Base-by-base conservation (phyloP, 306 rosid species). In the Fragaria vesca region DNA sequence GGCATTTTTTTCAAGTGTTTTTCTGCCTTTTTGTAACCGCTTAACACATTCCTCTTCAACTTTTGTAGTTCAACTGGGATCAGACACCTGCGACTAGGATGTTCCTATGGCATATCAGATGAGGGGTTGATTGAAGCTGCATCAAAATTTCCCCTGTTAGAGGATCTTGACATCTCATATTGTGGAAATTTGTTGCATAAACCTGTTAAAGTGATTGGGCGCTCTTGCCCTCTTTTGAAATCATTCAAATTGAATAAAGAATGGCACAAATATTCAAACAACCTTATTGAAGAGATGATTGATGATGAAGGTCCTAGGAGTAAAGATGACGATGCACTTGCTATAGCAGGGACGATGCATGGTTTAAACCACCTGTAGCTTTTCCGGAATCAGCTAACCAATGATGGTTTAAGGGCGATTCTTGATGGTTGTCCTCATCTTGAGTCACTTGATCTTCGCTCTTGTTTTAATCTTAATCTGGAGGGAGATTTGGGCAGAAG, bases 381-480 rank as follows among this genome's bases (percentile, higher is more conserved):
- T 77, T 26, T 83, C 26, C 87, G 90, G 75, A 88, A 87, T 80
- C 57, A 70, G 30, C 30, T 90, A 78, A 82, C 84, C 2, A 73
- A 87, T 74, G 82, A 24, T 24, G 93, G 93, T 20, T 78, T 91
- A 81, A 28, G 30, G 66, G 90, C 87, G 76, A 84, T 91, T 82
- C 85, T 91, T 54, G 81, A 82, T 61, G 79, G 84, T 24, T 88
- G 90, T 87, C 81, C 89, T 58, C 66, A 62, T 68, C 86, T 91
- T 40, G 87, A 85, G 85, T 83, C 84, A 47, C 91, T 90, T 17
- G 93, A 90, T 60, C 58, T 90, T 40, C 84, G 90, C 1, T 73
- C 10, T 2, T 88, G 96, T 79, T 85, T 76, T 76, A 82, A 87
- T 65, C 50, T 90, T 71, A 75, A 21, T 18, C 65, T 87, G 47